Base-by-base conservation (phyloP, 306 rosid species). In the Abrus precatorius region DNA sequence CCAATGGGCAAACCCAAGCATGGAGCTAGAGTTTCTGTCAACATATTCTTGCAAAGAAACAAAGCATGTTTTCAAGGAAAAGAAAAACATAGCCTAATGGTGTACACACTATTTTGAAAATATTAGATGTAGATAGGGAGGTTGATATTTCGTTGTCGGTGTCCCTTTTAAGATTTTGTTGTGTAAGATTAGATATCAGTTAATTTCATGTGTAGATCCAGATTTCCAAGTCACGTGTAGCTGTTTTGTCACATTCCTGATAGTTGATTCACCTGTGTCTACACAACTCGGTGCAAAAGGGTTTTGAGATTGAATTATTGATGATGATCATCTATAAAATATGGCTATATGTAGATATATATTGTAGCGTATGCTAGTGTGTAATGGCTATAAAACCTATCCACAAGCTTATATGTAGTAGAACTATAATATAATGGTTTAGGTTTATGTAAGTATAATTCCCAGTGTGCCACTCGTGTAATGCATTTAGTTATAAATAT, bases 71-170 rank as follows among this genome's bases (percentile, higher is more conserved):
- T 73, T 29, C 67, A 48, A 64, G 44, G 54, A 41, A 77, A 64
- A 29, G 74, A 77, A 64, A 50, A 52, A 72, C n/a, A 67, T 68
- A 27, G 38, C 10, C 59, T 9, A 29, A 53, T 44, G 10, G 41
- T 57, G 20, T 40, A 1, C 5, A 8, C 30, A 79, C 54, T 83
- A 45, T 71, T 77, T 55, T 47, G n/a, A 59, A 32, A 70, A 53
- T 29, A 3, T 69, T 66, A 30, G 82, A 55, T 64, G 41, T 72
- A 62, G 61, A 57, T 41, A 34, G 80, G 75, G 38, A 12, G 66
- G 71, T 29, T 75, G 82, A 40, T 75, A 54, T 54, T 69, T 70
- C 67, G 20, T 8, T 76, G 71, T 84, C 82, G 20, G 10, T 69
- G 56, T 69, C 69, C 44, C 67, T 66, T 9, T 3, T 63, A 12